Conservation (phyloP, 345 rosid genomes). For the Trapa incisa region DNA sequence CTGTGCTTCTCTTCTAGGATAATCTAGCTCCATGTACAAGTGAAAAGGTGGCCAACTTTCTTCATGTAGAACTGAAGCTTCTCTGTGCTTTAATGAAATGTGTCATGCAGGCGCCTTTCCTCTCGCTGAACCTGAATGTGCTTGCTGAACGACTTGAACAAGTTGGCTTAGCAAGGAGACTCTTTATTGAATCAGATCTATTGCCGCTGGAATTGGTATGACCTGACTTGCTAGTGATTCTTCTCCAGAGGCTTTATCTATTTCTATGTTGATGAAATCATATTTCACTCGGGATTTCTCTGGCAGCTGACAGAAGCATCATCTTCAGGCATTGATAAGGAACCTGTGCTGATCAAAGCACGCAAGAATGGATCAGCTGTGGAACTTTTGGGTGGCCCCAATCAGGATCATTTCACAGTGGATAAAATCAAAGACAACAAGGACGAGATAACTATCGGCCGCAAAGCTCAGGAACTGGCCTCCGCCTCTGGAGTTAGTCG, state of each 20-base stretch:
- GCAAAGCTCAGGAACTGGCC: not conserved
- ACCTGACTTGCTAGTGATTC: not conserved
- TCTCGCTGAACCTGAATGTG: constrained; percentile 56
- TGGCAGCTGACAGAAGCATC: constrained; percentile 22
- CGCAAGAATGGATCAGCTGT: constrained; percentile 8
- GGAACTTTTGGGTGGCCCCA: constrained; percentile 12
- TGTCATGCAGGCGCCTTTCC: constrained; percentile 37
- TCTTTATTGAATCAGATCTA: constrained; percentile 63
- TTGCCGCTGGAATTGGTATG: constrained; percentile 56
- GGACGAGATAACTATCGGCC: not conserved
- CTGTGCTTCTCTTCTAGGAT: not conserved
- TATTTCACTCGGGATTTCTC: constrained; percentile 2
- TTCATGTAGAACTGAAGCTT: not conserved
- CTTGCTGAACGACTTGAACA: constrained; percentile 51
- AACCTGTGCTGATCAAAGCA: constrained; percentile 12
- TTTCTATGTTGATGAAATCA: not conserved
- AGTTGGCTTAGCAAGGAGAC: constrained; percentile 50
- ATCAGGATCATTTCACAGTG: constrained; percentile 13
- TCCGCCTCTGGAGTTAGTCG: not conserved
- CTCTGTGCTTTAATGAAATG: not conserved
- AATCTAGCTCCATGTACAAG: not conserved
- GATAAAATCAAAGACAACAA: not conserved
- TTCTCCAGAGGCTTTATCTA: not conserved
- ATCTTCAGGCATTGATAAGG: constrained; percentile 10
- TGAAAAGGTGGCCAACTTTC: not conserved